phyloP scores from a whole-genome alignment of 1,284 basidiomycete species.

The Peniophora sp. region DNA sequence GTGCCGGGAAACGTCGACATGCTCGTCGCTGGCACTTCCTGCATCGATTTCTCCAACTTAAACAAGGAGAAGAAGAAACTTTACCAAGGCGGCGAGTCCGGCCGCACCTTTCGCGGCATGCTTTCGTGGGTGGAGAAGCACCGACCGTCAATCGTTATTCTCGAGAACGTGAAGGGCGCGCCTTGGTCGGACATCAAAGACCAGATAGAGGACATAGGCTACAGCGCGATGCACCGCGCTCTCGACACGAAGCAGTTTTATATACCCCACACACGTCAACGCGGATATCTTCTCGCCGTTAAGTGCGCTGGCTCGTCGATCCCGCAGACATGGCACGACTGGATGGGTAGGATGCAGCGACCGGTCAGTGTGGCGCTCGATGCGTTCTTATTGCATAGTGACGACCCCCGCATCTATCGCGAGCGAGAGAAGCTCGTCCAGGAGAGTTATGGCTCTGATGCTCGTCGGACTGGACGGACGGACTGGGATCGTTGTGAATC shows the following conservation, averaged over 20 bases:
- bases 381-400: slow-evolving; percentile 84
- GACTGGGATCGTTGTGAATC: slow-evolving; percentile 94
- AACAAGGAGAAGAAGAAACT: slow-evolving; percentile 92
- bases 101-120: slow-evolving; percentile 88
- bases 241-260: slow-evolving; percentile 94
- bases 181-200: slow-evolving; percentile 78
- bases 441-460: slow-evolving; percentile 52
- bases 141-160: slow-evolving; percentile 82
- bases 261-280: slow-evolving; percentile 89
- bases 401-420: slow-evolving; percentile 87
- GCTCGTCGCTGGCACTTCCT: slow-evolving; percentile 89
- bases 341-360: slow-evolving; percentile 64
- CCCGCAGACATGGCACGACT: slow-evolving; percentile 65
- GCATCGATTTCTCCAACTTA: slow-evolving; percentile 93
- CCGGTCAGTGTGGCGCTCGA: slow-evolving; percentile 88
- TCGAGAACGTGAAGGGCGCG: slow-evolving; percentile 91
- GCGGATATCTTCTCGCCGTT: slow-evolving; percentile 82
- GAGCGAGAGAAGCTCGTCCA: slow-evolving; percentile 78
- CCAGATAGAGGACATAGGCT: slow-evolving; percentile 72
- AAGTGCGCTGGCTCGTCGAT: slow-evolving; percentile 53
- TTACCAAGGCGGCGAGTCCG: slow-evolving; percentile 82
- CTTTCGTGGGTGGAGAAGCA: slow-evolving; percentile 87
- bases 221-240: slow-evolving; percentile 66
- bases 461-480: slow-evolving; percentile 61
- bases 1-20: slow-evolving; percentile 91